phyloP scores from a whole-genome alignment of 345 rosid species.

The Alliaria petiolata region DNA sequence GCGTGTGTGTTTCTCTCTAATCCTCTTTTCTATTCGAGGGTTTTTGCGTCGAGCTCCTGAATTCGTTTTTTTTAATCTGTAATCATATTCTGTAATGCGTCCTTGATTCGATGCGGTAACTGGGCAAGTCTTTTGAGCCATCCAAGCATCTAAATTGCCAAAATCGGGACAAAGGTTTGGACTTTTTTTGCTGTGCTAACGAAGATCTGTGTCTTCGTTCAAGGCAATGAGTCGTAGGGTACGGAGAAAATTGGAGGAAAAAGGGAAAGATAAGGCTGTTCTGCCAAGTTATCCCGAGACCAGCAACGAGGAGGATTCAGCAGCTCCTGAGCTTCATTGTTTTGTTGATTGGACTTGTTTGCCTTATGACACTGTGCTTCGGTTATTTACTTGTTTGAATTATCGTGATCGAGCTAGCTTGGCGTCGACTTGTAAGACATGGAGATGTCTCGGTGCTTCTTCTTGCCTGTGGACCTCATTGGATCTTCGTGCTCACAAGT shows the following conservation, averaged over 20 bases:
- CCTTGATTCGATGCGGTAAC: conserved; percentile 9
- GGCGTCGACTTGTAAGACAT: conserved; percentile 63
- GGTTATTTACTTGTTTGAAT: conserved; percentile 61
- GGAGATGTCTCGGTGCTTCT: conserved; percentile 55
- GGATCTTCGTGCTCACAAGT: conserved; percentile 78
- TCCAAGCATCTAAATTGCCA: neutral
- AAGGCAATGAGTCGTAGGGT: conserved; percentile 75
- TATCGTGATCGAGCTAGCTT: conserved; percentile 76
- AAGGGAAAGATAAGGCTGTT: conserved; percentile 51
- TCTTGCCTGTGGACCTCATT: conserved; percentile 65
- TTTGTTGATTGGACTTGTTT: conserved; percentile 62
- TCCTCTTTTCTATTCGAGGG: conserved; percentile 20
- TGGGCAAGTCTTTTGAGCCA: conserved; percentile 1
- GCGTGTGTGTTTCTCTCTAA: neutral
- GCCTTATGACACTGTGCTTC: conserved; percentile 74
- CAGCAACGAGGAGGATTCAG: conserved; percentile 41
- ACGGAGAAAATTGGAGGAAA: conserved; percentile 59
- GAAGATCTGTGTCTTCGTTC: conserved; percentile 26
- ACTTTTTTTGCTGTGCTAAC: conserved; percentile 1
- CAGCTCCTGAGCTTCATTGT: conserved; percentile 30
- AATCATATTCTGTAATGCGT: conserved; percentile 13
- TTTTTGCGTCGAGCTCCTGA: conserved; percentile 20
- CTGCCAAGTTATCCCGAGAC: conserved; percentile 49
- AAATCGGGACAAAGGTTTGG: conserved; percentile 3
- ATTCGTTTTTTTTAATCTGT: neutral